Conservation (phyloP, 495 filamentous ascomycete genomes). For the Daldinia vernicosa region DNA sequence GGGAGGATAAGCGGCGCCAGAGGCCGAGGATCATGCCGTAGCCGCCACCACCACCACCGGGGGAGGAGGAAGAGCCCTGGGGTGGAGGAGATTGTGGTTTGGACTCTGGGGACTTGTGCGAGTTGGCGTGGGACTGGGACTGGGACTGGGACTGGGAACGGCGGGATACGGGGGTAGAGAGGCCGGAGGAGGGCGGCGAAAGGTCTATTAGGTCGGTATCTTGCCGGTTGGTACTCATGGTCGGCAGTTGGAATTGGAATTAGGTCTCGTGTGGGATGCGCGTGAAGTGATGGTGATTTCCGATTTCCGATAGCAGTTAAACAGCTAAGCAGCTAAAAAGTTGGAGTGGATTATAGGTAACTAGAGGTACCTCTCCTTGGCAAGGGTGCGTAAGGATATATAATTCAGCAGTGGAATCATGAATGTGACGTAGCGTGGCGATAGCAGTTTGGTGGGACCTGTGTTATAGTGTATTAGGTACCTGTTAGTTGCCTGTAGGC, state of each 20-base stretch:
- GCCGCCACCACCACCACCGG: constrained; percentile 10
- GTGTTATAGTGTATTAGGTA: constrained; percentile 2
- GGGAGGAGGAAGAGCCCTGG: constrained; percentile 27
- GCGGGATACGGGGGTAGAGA: constrained; percentile 21
- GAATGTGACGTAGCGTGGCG: constrained; percentile 40
- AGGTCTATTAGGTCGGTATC: constrained; percentile 39
- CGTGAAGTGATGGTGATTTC: constrained; percentile 20
- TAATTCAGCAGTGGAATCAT: constrained; percentile 21
- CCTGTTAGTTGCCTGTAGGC: not conserved
- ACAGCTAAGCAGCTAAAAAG: constrained; percentile 2
- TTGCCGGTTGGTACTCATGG: constrained; percentile 26
- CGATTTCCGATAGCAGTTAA: constrained; percentile 3
- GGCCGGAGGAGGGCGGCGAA: constrained; percentile 36
- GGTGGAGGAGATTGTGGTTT: constrained; percentile 30
- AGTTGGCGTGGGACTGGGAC: not conserved
- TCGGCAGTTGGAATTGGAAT: not conserved
- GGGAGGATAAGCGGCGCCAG: constrained; percentile 48
- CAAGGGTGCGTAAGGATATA: not conserved
- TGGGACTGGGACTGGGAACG: not conserved
- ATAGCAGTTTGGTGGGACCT: constrained; percentile 9
- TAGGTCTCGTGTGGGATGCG: constrained; percentile 12
- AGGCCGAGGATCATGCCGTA: constrained; percentile 45
- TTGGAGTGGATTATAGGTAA: constrained; percentile 24
- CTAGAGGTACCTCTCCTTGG: constrained; percentile 17
- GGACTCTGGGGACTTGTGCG: constrained; percentile 14